These are phyloP conservation scores for Colletotrichum sp. DNA, from an alignment of 2,329 filamentous ascomycete species.

Conservation along the genomic window DNA sequence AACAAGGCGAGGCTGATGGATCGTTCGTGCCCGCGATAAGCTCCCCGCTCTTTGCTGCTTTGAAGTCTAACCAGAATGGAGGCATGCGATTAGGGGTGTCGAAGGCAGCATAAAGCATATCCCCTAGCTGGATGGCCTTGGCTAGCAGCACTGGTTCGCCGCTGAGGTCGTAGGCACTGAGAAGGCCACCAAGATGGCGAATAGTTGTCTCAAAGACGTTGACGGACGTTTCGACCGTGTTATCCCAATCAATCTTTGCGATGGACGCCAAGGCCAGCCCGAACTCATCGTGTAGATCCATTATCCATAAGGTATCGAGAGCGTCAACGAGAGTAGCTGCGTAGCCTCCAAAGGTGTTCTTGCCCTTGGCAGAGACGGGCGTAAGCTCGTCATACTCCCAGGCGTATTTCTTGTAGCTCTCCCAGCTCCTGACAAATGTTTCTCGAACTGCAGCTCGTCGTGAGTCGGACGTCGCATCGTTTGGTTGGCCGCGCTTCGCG, in stretches of 20 bases:
- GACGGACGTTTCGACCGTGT: constrained; percentile 40
- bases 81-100: constrained; percentile 73
- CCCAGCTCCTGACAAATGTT: constrained; percentile 42
- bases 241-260: constrained; percentile 56
- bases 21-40: constrained; percentile 29
- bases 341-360: constrained; percentile 51
- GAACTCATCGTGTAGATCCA: constrained; percentile 56
- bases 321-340: constrained; percentile 50
- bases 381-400: constrained; percentile 53
- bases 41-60: not conserved
- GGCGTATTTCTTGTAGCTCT: constrained; percentile 47
- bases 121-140: constrained; percentile 68
- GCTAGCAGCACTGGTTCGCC: constrained; percentile 56
- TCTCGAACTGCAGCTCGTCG: constrained; percentile 32
- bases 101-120: constrained; percentile 69
- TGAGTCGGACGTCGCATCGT: constrained; percentile 15
- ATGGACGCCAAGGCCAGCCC: constrained; percentile 46
- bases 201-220: constrained; percentile 77
- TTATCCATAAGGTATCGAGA: constrained; percentile 59
- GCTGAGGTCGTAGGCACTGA: constrained; percentile 73
- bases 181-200: constrained; percentile 71
- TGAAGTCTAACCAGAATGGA: constrained; percentile 20
- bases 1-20: constrained; percentile 59
- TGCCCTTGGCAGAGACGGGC: constrained; percentile 41
- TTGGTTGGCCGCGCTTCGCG: not conserved